A percentile compares a stretch with the other conserved stretches of the same genome.
These are phyloP conservation scores for Glycine latifolia DNA, from an alignment of 306 rosid genomes.

Conservation along the genomic window DNA sequence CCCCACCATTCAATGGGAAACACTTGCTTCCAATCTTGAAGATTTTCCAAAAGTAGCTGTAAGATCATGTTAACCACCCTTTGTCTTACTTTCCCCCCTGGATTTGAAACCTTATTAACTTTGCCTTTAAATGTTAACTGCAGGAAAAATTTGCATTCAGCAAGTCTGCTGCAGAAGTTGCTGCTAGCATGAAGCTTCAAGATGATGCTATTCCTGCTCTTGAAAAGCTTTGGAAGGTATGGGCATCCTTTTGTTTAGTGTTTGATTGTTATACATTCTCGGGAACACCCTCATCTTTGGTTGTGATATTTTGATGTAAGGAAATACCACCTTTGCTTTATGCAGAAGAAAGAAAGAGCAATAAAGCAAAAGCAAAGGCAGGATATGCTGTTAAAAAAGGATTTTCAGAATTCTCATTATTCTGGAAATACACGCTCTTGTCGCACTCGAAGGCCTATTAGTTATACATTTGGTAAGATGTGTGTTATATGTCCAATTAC, in stretches of 20 bases:
- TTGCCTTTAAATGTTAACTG: slow-evolving; percentile 48
- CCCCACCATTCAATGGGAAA: slow-evolving; percentile 77
- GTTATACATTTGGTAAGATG: slow-evolving; percentile 73
- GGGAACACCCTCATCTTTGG: slow-evolving; percentile 23
- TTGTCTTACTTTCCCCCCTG: not conserved
- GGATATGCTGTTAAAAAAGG: slow-evolving; percentile 56
- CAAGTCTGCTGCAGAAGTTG: slow-evolving; percentile 56
- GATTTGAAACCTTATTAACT: slow-evolving; percentile 28
- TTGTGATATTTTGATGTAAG: slow-evolving; percentile 20
- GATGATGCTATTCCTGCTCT: slow-evolving; percentile 73
- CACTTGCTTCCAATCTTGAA: slow-evolving; percentile 75
- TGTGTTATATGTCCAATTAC: slow-evolving; percentile 8
- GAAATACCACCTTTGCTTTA: slow-evolving; percentile 23
- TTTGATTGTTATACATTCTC: slow-evolving; percentile 15
- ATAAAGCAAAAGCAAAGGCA: slow-evolving; percentile 61
- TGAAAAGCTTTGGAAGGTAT: slow-evolving; percentile 72
- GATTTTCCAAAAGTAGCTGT: slow-evolving; percentile 75
- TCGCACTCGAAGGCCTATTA: slow-evolving; percentile 68
- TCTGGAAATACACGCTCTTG: slow-evolving; percentile 69
- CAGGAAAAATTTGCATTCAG: slow-evolving; percentile 75
- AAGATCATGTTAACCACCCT: slow-evolving; percentile 45
- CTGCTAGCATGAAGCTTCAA: slow-evolving; percentile 63
- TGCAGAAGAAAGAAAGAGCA: slow-evolving; percentile 72
- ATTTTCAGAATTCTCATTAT: slow-evolving; percentile 40
- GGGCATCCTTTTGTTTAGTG: slow-evolving; percentile 26